Base-by-base conservation (phyloP, 1,284 basidiomycete genomes). In the Tausonia pullulans region DNA sequence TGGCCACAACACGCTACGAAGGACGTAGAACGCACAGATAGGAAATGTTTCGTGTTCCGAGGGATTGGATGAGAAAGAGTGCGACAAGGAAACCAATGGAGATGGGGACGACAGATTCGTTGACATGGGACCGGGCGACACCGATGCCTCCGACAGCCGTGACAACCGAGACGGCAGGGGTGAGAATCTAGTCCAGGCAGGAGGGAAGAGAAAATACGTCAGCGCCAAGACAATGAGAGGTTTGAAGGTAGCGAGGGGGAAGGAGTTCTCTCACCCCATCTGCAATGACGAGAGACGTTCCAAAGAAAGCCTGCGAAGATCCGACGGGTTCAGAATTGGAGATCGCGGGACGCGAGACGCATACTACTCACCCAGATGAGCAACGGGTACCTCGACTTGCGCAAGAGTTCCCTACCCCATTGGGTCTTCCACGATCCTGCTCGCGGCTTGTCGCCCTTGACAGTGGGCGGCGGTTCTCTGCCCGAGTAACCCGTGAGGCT, bases 71-170 rank as follows among this genome's bases (percentile, higher is more conserved):
- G 3, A 81, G 68, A 72, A 87, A 87, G 2, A 87, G 75, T 0
- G 75, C 75, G n/a, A 84, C 66, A 5, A 87, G 76, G 69, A 87
- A 81, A 0, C 75, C 82, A 64, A 86, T 81, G 3, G 84, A 84
- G 41, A 87, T 84, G 2, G 80, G 77, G 14, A 79, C 77, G 54
- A 86, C 78, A 55, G 82, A 75, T 10, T 73, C 69, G 2, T 69
- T 66, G 9, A 85, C 78, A 1, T 75, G 75, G 0, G 81, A 78
- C 65, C 81, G 81, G 4, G 83, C 83, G 14, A 86, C 80, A 2
- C 79, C 82, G 62, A 87, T 83, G 14, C 85, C 86, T 14, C 78
- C 80, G 1, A 87, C 84, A 4, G 85, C 85, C 62, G 81, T 48
- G 11, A 43, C 5, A 49, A 39, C 82, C 0, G 83, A 85, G 3